Base-by-base conservation (phyloP, 2,329 filamentous ascomycete genomes). In the Hypoxylon sp. region DNA sequence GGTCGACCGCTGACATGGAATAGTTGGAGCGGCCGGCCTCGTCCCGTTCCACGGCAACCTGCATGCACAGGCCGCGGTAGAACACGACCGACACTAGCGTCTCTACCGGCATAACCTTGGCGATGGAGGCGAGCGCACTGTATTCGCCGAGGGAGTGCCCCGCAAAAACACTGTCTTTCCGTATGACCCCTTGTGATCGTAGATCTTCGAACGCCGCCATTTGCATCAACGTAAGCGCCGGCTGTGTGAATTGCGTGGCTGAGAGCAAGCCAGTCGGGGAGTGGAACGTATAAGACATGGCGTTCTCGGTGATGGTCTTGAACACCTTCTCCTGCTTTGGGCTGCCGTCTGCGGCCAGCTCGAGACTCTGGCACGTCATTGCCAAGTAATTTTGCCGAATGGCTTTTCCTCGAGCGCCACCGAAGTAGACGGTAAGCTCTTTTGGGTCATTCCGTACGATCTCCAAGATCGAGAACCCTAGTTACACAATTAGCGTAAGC, bases 381-480 rank as follows among this genome's bases (percentile, higher is more conserved):
- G 61, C 57, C 40, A 79, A 72, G 71, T 82, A 82, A 60, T 81
- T 81, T 31, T 77, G 54, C 14, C 80, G 73, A 11, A 82, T 75
- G 8, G 60, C 56, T 6, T 70, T 69, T 6, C 81, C 81, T 6
- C 74, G 73, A 2, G 59, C 62, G 25, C 81, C 81, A 30, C 80
- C 77, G 50, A 83, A 83, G 61, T 78, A 71, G 13, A 83, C 74
- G 0, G 75, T 80, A 2, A 82, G 68, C 22, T 72, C 62, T 35
- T 80, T 82, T 1, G 81, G 81, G 58, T 83, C 79, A 7, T 78
- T 72, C 7, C 73, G 64, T 2, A 83, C 81, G 48, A 83, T 81
- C 11, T 82, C 75, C 6, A 73, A 66, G 51, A 81, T 70, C 25
- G 69, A 72, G 50, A 72, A 72, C 6, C 69, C 69, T 72, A 7